Conservation (phyloP, 1,284 basidiomycete species). For the Cutaneotrichosporon dermatis region DNA sequence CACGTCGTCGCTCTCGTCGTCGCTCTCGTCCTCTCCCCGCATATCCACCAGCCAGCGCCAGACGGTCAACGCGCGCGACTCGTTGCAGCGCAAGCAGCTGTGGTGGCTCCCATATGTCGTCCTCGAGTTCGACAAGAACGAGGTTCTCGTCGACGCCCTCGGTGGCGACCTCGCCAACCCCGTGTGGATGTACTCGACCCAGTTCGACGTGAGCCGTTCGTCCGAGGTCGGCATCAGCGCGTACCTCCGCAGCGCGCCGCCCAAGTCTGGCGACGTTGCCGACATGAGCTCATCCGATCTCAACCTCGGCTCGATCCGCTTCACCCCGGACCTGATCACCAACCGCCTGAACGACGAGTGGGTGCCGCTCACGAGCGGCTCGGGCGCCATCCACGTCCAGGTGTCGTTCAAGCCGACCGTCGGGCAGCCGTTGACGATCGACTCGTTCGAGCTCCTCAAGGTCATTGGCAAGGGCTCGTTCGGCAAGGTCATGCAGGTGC, state of each 20-base stretch:
- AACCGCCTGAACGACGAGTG: slow-evolving; percentile 63
- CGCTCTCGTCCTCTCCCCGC: slow-evolving; percentile 48
- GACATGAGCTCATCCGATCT: slow-evolving; percentile 89
- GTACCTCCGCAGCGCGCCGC: slow-evolving; percentile 74
- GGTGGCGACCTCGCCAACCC: slow-evolving; percentile 86
- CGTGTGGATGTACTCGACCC: slow-evolving; percentile 94
- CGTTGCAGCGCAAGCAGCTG: slow-evolving; percentile 78
- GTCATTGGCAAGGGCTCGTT: slow-evolving; percentile 98
- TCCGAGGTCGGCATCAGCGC: slow-evolving; percentile 85
- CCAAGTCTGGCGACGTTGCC: slow-evolving; percentile 57
- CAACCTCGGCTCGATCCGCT: slow-evolving; percentile 86
- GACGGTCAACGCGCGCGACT: slow-evolving; percentile 55
- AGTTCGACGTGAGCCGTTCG: slow-evolving; percentile 86
- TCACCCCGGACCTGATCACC: slow-evolving; percentile 74
- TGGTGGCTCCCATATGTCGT: slow-evolving; percentile 99
- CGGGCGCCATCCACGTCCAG: slow-evolving; percentile 91
- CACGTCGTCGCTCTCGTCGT: slow-evolving; percentile 37
- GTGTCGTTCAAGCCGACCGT: slow-evolving; percentile 85
- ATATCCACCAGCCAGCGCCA: slow-evolving; percentile 14
- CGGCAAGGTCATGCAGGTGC: slow-evolving; percentile 97
- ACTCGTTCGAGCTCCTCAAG: slow-evolving; percentile 93
- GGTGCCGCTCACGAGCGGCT: slow-evolving; percentile 78
- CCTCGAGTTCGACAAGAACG: slow-evolving; percentile 99
- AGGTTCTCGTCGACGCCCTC: slow-evolving; percentile 91
- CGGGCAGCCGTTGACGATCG: slow-evolving; percentile 82